These are phyloP conservation scores for Paraphaeosphaeria sporulosa DNA, from an alignment of 2,329 filamentous ascomycete species.

Conservation along the genomic window DNA sequence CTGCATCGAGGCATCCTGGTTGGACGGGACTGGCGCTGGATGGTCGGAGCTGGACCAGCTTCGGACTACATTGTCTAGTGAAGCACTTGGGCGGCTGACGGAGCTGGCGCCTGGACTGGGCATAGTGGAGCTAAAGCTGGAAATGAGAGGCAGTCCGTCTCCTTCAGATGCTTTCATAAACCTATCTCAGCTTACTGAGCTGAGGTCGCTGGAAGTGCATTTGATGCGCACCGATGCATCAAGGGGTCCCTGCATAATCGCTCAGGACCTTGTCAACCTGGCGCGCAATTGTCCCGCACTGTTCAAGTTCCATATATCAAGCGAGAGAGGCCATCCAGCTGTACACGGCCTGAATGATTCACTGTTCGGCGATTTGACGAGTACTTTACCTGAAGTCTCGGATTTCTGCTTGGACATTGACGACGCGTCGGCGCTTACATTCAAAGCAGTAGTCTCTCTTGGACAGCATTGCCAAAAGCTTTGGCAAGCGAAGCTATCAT, in stretches of 20 bases:
- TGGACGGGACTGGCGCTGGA: neutral
- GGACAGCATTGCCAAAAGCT: constrained; percentile 5
- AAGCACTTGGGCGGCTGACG: neutral
- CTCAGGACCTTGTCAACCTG: neutral
- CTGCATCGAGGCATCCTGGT: neutral
- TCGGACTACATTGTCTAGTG: neutral
- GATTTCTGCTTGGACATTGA: neutral
- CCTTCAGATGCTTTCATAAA: neutral
- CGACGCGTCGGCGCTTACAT: neutral
- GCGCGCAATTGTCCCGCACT: neutral
- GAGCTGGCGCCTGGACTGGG: neutral
- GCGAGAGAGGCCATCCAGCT: neutral
- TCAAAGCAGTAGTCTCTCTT: neutral
- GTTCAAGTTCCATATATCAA: neutral
- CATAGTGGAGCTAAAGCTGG: neutral
- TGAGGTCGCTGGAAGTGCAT: neutral
- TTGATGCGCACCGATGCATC: neutral
- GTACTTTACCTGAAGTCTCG: neutral
- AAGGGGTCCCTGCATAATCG: neutral
- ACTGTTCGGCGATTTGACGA: neutral
- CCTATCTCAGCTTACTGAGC: neutral
- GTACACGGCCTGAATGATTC: neutral
- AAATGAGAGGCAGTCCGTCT: neutral
- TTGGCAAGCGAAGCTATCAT: neutral
- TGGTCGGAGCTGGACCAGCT: neutral